These are phyloP conservation scores for Ascochyta rabiei DNA, from an alignment of 2,329 filamentous ascomycete genomes.

Conservation along the genomic window DNA sequence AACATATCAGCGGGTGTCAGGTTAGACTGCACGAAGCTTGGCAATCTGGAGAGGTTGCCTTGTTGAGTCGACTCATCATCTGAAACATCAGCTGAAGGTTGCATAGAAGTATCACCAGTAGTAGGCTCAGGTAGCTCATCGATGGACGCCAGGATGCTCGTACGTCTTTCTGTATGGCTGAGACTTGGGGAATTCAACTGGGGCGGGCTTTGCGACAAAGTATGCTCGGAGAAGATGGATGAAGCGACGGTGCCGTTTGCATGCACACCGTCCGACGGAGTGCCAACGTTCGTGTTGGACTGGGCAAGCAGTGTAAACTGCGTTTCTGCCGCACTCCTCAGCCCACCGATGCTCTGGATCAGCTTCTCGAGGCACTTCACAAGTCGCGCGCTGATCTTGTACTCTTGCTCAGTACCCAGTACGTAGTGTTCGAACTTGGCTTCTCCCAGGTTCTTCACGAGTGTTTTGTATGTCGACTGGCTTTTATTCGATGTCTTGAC, in stretches of 20 bases:
- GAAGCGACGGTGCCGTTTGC: slow-evolving; percentile 31
- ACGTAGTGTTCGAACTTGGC: slow-evolving; percentile 89
- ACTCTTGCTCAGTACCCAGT: slow-evolving; percentile 77
- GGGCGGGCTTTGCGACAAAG: slow-evolving; percentile 32
- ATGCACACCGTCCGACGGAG: slow-evolving; percentile 19
- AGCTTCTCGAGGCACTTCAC: slow-evolving; percentile 85
- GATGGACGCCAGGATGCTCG: slow-evolving; percentile 50
- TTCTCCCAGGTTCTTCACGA: slow-evolving; percentile 80
- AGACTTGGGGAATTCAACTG: slow-evolving; percentile 37
- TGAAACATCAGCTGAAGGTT: slow-evolving; percentile 34
- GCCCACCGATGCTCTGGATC: slow-evolving; percentile 85
- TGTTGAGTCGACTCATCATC: slow-evolving; percentile 34
- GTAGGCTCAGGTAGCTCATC: slow-evolving; percentile 49
- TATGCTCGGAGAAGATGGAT: slow-evolving; percentile 32
- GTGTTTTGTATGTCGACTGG: slow-evolving; percentile 68
- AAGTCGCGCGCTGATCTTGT: slow-evolving; percentile 77
- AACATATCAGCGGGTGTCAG: slow-evolving; percentile 81
- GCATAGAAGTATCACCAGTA: slow-evolving; percentile 34
- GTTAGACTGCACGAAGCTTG: slow-evolving; percentile 36
- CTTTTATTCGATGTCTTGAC: slow-evolving; percentile 67
- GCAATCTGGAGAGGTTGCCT: slow-evolving; percentile 26
- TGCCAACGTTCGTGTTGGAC: slow-evolving; percentile 37
- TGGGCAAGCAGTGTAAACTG: slow-evolving; percentile 86
- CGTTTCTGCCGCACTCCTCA: slow-evolving; percentile 86
- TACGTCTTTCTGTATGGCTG: slow-evolving; percentile 40